These are phyloP conservation scores for Cladosporium sp. DNA, from an alignment of 2,329 filamentous ascomycete genomes.

Conservation along the genomic window DNA sequence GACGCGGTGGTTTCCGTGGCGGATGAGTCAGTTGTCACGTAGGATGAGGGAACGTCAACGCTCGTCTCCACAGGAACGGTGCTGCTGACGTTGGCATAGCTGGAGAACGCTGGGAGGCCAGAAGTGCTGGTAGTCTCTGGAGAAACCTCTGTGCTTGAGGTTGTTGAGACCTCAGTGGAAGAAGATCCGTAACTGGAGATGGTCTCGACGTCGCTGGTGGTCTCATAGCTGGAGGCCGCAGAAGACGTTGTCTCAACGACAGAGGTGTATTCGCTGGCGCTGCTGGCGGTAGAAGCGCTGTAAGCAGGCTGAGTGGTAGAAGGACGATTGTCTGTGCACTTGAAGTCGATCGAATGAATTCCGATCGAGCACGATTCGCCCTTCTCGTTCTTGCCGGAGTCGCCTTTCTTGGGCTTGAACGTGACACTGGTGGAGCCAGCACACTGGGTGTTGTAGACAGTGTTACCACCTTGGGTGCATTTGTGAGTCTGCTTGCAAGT, in stretches of 20 bases:
- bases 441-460: slow-evolving; percentile 80
- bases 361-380: slow-evolving; percentile 64
- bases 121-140: slow-evolving; percentile 4
- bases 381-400: slow-evolving; percentile 38
- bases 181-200: slow-evolving; percentile 4
- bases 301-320: slow-evolving; percentile 27
- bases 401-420: slow-evolving; percentile 49
- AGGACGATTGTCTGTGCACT: slow-evolving; percentile 51
- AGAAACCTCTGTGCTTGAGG: not conserved
- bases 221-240: slow-evolving; percentile 8
- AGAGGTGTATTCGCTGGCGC: slow-evolving; percentile 10
- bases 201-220: slow-evolving; percentile 9
- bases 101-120: not conserved
- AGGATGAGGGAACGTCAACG: not conserved
- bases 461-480: slow-evolving; percentile 65
- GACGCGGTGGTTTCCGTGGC: not conserved
- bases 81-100: slow-evolving; percentile 11
- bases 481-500: slow-evolving; percentile 72
- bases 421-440: slow-evolving; percentile 82
- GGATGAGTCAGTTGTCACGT: not conserved
- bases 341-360: slow-evolving; percentile 70
- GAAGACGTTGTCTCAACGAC: slow-evolving; percentile 7
- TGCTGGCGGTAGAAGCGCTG: slow-evolving; percentile 14
- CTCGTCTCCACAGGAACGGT: not conserved
- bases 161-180: slow-evolving; percentile 12